Evolutionary conservation across 768 basidiomycete species (phyloP).

Genomic region (Kwoniella bestiolae): DNA sequence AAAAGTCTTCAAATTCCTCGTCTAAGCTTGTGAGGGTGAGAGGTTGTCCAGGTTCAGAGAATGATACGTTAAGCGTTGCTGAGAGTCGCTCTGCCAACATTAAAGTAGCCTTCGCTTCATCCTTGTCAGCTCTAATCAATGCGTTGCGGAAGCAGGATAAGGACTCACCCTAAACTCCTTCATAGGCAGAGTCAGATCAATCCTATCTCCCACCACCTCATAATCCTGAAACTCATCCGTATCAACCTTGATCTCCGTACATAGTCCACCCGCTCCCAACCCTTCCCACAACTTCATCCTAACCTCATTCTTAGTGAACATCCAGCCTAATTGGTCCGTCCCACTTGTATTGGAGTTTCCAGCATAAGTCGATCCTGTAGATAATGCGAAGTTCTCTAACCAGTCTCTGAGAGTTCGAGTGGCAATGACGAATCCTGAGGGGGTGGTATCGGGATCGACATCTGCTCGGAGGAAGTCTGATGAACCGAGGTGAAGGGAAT

Average conservation of each 20-base stretch:
- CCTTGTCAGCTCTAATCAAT: conserved; percentile 1
- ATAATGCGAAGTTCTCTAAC: conserved; percentile 53
- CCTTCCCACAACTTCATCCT: conserved; percentile 54
- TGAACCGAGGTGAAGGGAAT: conserved; percentile 50
- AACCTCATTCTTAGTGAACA: conserved; percentile 48
- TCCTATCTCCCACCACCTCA: conserved; percentile 33
- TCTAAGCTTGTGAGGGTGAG: conserved; percentile 45
- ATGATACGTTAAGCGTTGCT: conserved; percentile 44
- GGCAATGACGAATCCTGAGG: conserved; percentile 45
- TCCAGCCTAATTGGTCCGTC: conserved; percentile 52
- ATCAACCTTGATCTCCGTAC: conserved; percentile 53
- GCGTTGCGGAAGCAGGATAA: background rate
- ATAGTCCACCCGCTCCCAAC: conserved; percentile 32
- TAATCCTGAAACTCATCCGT: conserved; percentile 53
- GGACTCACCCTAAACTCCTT: conserved; percentile 54
- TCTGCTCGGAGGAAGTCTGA: conserved; percentile 50
- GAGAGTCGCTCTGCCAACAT: conserved; percentile 49
- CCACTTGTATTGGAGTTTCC: conserved; percentile 9
- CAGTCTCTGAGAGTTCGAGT: conserved; percentile 50
- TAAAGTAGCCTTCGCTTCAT: conserved; percentile 41
- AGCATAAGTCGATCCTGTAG: conserved; percentile 3
- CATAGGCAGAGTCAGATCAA: conserved; percentile 55
- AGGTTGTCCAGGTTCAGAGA: conserved; percentile 52
- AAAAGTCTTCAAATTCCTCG: conserved; percentile 33
- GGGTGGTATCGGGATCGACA: conserved; percentile 50